phyloP scores from a whole-genome alignment of 345 rosid species.

The Corymbia maculata region DNA sequence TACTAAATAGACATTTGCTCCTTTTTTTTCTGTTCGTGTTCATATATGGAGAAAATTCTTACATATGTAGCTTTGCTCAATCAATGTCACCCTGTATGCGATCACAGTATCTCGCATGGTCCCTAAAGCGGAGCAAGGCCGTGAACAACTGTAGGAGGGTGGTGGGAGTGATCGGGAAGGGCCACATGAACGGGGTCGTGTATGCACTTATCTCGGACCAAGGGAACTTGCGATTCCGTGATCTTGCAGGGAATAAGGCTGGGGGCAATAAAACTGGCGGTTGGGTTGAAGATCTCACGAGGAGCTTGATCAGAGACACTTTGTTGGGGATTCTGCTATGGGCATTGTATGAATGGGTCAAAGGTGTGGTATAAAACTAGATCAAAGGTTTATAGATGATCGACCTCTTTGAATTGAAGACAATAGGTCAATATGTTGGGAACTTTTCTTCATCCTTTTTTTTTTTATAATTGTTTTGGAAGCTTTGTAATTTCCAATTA shows the following conservation, averaged over 20 bases:
- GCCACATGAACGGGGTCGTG: constrained; percentile 84
- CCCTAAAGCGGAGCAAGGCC: constrained; percentile 83
- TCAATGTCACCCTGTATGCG: not conserved
- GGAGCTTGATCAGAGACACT: constrained; percentile 1
- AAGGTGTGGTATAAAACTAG: not conserved
- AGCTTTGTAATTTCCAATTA: not conserved
- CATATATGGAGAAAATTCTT: not conserved
- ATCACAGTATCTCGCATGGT: constrained; percentile 83
- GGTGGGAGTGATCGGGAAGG: constrained; percentile 77
- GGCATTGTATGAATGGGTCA: constrained; percentile 4
- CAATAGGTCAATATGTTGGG: not conserved
- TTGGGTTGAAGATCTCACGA: not conserved
- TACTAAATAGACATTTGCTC: not conserved
- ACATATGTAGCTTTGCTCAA: not conserved
- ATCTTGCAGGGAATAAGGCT: constrained; percentile 48
- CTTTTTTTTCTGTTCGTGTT: not conserved
- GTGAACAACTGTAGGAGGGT: constrained; percentile 67
- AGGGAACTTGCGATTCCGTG: constrained; percentile 65
- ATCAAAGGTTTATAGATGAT: not conserved
- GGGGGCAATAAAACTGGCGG: constrained; percentile 4
- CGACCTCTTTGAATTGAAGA: not conserved
- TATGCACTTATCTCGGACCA: constrained; percentile 64
- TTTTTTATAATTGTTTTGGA: not conserved
- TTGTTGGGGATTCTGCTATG: not conserved
- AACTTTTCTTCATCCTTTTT: not conserved